Conservation (phyloP, 1,284 basidiomycete species). For the Xerocomus amazonicus region DNA sequence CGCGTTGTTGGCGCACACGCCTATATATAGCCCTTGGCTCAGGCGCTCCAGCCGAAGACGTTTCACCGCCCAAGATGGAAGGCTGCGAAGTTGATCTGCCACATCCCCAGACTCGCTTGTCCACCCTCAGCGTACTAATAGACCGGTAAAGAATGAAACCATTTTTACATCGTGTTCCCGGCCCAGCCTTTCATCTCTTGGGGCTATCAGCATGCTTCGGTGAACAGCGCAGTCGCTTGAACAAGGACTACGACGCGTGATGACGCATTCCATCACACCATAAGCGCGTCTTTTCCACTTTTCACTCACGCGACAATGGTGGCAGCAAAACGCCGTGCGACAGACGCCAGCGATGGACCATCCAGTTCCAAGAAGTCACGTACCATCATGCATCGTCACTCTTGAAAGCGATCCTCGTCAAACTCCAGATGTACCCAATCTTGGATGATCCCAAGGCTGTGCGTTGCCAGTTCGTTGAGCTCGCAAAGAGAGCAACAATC, state of each 20-base stretch:
- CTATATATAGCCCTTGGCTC: no score
- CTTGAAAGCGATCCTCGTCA: conserved; percentile 37
- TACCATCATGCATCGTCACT: conserved; percentile 36
- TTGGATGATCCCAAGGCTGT: conserved; percentile 34
- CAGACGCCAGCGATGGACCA: conserved; percentile 20
- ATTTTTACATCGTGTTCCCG: no score
- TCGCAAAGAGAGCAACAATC: conserved; percentile 39
- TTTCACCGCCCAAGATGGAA: no score
- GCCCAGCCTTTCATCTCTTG: no score
- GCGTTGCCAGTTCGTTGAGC: conserved; percentile 33
- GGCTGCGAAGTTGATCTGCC: no score
- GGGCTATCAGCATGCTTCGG: no score
- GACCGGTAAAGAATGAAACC: no score
- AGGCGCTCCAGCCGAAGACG: no score
- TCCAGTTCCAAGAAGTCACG: conserved; percentile 30
- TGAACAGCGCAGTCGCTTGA: no score
- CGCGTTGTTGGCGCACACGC: background rate
- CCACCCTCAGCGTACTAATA: no score
- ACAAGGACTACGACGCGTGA: no score
- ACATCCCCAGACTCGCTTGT: no score
- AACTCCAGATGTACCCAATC: conserved; percentile 35
- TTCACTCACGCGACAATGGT: conserved; percentile 10
- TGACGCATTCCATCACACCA: conserved; percentile 22
- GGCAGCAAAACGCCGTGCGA: conserved; percentile 38
- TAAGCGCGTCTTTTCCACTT: conserved; percentile 8